Percentiles rank a stretch among this genome's conserved stretches.
These are phyloP conservation scores for Hericium coralloides DNA, from an alignment of 768 basidiomycete genomes.

Conservation along the genomic window DNA sequence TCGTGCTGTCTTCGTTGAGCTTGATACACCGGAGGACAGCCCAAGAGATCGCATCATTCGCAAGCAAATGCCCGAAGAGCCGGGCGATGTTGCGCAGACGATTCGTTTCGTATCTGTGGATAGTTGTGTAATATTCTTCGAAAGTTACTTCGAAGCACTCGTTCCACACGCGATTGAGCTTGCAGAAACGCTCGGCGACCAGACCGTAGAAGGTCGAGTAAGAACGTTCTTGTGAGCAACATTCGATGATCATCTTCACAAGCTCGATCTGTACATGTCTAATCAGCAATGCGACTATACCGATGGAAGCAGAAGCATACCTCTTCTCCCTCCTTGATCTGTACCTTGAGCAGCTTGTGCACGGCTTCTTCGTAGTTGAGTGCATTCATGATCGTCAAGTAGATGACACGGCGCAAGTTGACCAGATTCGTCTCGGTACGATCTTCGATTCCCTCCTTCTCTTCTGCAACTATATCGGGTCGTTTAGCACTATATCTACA, in stretches of 20 bases:
- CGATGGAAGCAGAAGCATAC: slow-evolving; percentile 30
- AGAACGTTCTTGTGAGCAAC: slow-evolving; percentile 98
- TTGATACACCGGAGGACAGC: slow-evolving; percentile 73
- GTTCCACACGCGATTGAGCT: slow-evolving; percentile 92
- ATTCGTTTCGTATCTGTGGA: slow-evolving; percentile 98
- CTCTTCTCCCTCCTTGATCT: slow-evolving; percentile 89
- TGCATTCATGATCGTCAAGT: slow-evolving; percentile 98
- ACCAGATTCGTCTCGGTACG: slow-evolving; percentile 92
- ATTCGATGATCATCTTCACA: slow-evolving; percentile 98
- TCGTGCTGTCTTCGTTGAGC: slow-evolving; percentile 97
- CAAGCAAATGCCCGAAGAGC: slow-evolving; percentile 90
- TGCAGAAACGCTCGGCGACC: slow-evolving; percentile 92
- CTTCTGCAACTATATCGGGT: slow-evolving; percentile 44
- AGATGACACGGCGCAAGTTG: slow-evolving; percentile 89
- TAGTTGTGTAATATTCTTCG: slow-evolving; percentile 84
- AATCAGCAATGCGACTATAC: too few relatives aligned
- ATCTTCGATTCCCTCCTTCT: slow-evolving; percentile 88
- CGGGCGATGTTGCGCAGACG: slow-evolving; percentile 94
- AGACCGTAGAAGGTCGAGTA: slow-evolving; percentile 98
- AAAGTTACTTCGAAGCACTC: slow-evolving; percentile 86
- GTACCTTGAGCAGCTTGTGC: slow-evolving; percentile 92
- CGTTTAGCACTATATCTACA: slow-evolving; percentile 6
- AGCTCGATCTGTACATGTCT: slow-evolving; percentile 63
- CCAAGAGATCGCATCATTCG: slow-evolving; percentile 88
- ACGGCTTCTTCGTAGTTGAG: slow-evolving; percentile 98